phyloP scores from a whole-genome alignment of 2,329 filamentous ascomycete genomes.

The Sclerotinia borealis region DNA sequence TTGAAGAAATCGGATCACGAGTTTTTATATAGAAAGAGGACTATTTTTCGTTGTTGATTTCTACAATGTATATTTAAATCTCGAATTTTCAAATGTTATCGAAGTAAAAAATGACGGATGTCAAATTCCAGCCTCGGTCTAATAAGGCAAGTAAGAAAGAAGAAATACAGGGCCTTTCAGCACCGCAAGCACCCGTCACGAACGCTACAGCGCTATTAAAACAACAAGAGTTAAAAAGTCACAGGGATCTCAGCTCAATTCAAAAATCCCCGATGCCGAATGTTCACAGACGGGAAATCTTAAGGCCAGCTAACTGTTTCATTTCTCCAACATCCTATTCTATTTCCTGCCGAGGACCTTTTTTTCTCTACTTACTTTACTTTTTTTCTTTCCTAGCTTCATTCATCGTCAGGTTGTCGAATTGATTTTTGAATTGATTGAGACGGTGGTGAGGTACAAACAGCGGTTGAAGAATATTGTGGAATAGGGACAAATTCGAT shows the following conservation, averaged over 20 bases:
- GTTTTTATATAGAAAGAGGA: background rate
- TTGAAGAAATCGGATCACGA: background rate
- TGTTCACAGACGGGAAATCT: background rate
- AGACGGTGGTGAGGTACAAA: background rate
- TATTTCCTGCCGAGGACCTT: background rate
- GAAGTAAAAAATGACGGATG: background rate
- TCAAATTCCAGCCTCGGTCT: background rate
- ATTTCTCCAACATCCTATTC: background rate
- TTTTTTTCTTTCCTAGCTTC: background rate
- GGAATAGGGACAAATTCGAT: conserved; percentile 1
- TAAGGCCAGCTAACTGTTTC: conserved; percentile 6
- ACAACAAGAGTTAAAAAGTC: background rate
- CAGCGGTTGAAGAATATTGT: background rate
- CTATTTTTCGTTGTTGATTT: background rate
- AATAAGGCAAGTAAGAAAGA: conserved; percentile 6
- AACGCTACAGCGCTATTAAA: background rate
- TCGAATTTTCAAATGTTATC: background rate
- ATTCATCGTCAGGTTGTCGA: background rate
- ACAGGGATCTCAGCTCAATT: conserved; percentile 1
- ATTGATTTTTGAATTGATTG: background rate
- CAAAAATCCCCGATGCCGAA: background rate
- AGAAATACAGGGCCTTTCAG: background rate
- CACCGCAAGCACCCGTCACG: background rate
- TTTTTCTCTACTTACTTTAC: conserved; percentile 6
- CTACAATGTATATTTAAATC: background rate